Evolutionary conservation across 2,329 filamentous ascomycete genomes (phyloP).

Genomic region (Chaetomium globosum): DNA sequence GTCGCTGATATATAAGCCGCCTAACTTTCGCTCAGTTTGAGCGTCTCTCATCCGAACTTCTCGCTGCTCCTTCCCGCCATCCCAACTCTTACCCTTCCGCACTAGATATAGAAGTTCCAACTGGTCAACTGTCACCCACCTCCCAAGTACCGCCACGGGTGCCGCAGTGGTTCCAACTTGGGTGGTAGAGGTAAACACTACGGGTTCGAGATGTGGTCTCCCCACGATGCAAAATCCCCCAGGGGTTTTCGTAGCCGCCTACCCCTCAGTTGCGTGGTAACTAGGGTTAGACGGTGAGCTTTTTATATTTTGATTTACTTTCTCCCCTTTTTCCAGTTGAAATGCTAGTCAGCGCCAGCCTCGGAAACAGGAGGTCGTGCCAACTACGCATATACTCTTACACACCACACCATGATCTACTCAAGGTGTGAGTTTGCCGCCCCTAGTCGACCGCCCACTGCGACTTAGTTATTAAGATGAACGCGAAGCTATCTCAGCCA

Average conservation of each 20-base stretch:
- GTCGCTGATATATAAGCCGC: not conserved
- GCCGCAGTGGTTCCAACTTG: not conserved
- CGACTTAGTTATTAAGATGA: too few relatives aligned
- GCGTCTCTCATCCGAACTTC: not conserved
- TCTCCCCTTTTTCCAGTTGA: too few relatives aligned
- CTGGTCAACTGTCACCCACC: not conserved
- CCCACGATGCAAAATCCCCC: not conserved
- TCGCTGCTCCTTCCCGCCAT: not conserved
- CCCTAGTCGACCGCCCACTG: too few relatives aligned
- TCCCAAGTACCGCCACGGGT: not conserved
- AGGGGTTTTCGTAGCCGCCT: not conserved
- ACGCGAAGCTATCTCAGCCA: too few relatives aligned
- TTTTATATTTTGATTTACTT: not conserved
- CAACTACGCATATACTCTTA: too few relatives aligned
- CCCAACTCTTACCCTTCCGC: too few relatives aligned
- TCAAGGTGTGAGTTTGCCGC: too few relatives aligned
- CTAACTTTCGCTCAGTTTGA: not conserved
- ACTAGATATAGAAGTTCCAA: not conserved
- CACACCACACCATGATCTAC: too few relatives aligned
- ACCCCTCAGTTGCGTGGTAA: not conserved
- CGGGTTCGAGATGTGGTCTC: not conserved
- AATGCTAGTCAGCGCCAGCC: too few relatives aligned
- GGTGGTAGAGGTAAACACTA: not conserved
- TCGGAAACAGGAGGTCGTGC: too few relatives aligned
- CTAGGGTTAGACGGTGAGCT: not conserved